These are phyloP conservation scores for Candida sphagnicola DNA, from an alignment of 805 yeast species.

Conservation along the genomic window DNA sequence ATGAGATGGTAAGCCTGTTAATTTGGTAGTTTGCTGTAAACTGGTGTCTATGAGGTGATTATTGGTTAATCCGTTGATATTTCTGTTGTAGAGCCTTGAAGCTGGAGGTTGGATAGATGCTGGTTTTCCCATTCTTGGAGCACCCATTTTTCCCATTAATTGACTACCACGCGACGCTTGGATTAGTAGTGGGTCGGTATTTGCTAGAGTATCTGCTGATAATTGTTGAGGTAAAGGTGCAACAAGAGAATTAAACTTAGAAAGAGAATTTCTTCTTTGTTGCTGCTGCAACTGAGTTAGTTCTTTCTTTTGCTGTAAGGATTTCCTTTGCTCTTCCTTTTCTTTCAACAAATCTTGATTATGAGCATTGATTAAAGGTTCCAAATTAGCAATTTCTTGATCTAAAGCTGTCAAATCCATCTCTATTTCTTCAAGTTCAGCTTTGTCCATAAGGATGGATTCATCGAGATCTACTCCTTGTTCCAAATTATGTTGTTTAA, in stretches of 20 bases:
- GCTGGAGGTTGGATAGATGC: slow-evolving; percentile 44
- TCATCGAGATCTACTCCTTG: slow-evolving; percentile 27
- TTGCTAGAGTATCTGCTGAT: slow-evolving; percentile 1
- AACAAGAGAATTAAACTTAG: neutral
- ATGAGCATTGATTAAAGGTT: slow-evolving; percentile 36
- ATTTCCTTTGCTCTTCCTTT: slow-evolving; percentile 16
- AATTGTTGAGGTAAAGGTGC: neutral
- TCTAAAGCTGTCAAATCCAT: slow-evolving; percentile 31
- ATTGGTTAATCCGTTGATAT: slow-evolving; percentile 13
- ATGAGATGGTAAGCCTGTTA: neutral
- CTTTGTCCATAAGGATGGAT: slow-evolving; percentile 3
- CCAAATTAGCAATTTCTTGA: slow-evolving; percentile 38
- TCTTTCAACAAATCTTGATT: slow-evolving; percentile 22
- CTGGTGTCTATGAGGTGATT: slow-evolving; percentile 18
- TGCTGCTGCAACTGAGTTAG: slow-evolving; percentile 12
- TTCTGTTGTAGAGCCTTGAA: slow-evolving; percentile 31
- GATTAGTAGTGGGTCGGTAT: slow-evolving; percentile 1
- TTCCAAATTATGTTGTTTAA: slow-evolving; percentile 30
- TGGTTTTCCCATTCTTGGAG: slow-evolving; percentile 43
- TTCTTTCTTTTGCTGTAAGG: slow-evolving; percentile 18
- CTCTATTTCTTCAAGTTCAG: slow-evolving; percentile 14
- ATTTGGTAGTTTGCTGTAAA: slow-evolving; percentile 6
- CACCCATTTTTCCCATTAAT: slow-evolving; percentile 29
- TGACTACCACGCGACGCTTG: slow-evolving; percentile 16
- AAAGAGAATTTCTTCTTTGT: slow-evolving; percentile 6